Conservation (phyloP, 148 eudicot genomes). For the Heliamphora exappendiculata region DNA sequence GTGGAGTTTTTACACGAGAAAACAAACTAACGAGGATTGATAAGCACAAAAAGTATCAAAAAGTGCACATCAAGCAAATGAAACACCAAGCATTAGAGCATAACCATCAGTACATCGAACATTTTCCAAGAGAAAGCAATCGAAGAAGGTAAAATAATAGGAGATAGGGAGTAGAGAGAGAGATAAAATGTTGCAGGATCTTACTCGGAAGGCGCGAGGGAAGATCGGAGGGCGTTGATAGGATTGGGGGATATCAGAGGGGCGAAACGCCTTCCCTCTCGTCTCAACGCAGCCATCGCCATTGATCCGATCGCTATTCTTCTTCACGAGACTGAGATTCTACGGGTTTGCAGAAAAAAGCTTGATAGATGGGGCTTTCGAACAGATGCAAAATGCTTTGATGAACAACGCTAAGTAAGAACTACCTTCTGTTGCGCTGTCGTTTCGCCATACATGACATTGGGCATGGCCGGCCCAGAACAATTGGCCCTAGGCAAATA, state of each 20-base stretch:
- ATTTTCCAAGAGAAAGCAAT: background rate
- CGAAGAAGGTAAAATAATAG: background rate
- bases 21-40: background rate
- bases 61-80: background rate
- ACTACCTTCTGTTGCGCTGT: too few relatives aligned
- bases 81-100: background rate
- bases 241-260: conserved; percentile 13
- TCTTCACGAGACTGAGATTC: background rate
- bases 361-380: too few relatives aligned
- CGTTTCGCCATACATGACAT: too few relatives aligned
- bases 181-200: background rate
- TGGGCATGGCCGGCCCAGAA: too few relatives aligned
- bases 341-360: background rate
- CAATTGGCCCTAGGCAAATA: too few relatives aligned
- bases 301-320: conserved; percentile 2
- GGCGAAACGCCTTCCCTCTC: conserved; percentile 17
- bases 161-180: too few relatives aligned
- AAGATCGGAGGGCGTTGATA: conserved; percentile 12
- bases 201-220: conserved; percentile 17
- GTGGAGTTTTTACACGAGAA: background rate
- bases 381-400: too few relatives aligned
- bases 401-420: too few relatives aligned
- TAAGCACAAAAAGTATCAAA: background rate
- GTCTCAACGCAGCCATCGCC: conserved; percentile 21
- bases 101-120: background rate